Evolutionary conservation across 352 stramenopile genomes (phyloP), one percentile per base, ranked within the genome.

Genomic region (Phytophthora foliorum): DNA sequence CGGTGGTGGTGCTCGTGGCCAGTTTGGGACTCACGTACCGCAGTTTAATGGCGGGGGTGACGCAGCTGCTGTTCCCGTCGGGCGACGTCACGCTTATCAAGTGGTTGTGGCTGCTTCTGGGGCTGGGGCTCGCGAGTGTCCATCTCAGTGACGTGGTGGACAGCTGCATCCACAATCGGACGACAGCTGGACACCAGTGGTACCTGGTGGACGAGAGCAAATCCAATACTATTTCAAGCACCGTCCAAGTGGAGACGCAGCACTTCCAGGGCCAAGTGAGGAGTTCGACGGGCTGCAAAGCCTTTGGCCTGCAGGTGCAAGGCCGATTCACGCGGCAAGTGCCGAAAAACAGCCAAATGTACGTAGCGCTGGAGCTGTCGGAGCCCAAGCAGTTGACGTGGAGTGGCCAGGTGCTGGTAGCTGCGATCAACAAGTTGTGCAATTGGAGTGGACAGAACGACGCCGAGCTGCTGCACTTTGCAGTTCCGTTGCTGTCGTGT

Each of bases 231-330:
- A 36, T 66, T 27, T 60, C 52, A 41, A n/a, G 11, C 6, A 34
- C 27, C 14, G 8, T 5, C 34, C 16, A 63, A 53, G 62, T 75
- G 49, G 31, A 72, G 11, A 72, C 62, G 17, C 41, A 53, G 29
- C 56, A 52, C 17, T 75, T 75, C 36, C 61, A 68, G 29, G 67
- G 67, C 10, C 67, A 72, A 60, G 34, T 75, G 41, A 4, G 6
- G 14, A 19, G 34, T 29, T 17, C 3, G 57, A 27, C 19, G 22
- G 22, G 2, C n/a, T 22, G 38, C 16, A 55, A 44, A 21, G 57
- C 22, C 14, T 52, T 53, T 24, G 81, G 76, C 62, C 63, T 94
- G 22, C 84, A 91, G 32, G 46, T 93, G 0, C 84, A 94, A 51
- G 86, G 84, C 2, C 70, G 62, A 11, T 92, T 94, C 61, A 92